phyloP scores from a whole-genome alignment of 805 yeast genomes.

The Candida tammaniensis region DNA sequence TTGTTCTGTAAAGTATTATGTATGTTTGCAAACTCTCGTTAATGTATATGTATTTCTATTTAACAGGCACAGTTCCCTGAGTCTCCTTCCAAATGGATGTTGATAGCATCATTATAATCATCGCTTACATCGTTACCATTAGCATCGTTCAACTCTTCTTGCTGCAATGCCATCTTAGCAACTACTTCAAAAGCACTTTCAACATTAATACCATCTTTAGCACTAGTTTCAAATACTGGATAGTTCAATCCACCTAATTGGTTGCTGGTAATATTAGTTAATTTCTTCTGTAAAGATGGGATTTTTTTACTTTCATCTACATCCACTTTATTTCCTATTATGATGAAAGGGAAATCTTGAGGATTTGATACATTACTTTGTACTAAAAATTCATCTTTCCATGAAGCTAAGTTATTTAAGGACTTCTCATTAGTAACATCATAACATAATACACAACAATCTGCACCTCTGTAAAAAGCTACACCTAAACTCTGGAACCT shows the following conservation, averaged over 20 bases:
- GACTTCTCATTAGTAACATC: constrained; percentile 95
- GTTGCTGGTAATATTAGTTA: constrained; percentile 42
- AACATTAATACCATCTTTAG: constrained; percentile 93
- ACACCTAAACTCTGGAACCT: constrained; percentile 95
- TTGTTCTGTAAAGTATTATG: constrained; percentile 31
- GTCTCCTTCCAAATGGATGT: constrained; percentile 88
- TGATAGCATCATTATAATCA: constrained; percentile 94
- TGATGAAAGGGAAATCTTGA: constrained; percentile 92
- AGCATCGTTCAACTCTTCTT: constrained; percentile 87
- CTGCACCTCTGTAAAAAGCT: constrained; percentile 97
- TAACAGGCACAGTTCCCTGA: constrained; percentile 73
- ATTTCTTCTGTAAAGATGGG: constrained; percentile 53
- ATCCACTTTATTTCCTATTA: constrained; percentile 92
- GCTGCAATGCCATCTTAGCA: constrained; percentile 93
- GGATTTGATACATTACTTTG: constrained; percentile 94
- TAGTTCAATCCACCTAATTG: constrained; percentile 59
- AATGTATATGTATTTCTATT: constrained; percentile 3
- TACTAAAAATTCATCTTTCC: constrained; percentile 94
- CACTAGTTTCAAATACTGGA: constrained; percentile 96
- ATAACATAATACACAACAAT: constrained; percentile 93
- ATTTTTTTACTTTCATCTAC: constrained; percentile 87
- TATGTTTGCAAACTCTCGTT: constrained; percentile 28
- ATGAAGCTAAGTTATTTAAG: constrained; percentile 80
- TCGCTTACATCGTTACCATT: constrained; percentile 56
- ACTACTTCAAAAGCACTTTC: constrained; percentile 95